phyloP scores from a whole-genome alignment of 805 yeast genomes.

The Sugiyamaella mastotermitis region DNA sequence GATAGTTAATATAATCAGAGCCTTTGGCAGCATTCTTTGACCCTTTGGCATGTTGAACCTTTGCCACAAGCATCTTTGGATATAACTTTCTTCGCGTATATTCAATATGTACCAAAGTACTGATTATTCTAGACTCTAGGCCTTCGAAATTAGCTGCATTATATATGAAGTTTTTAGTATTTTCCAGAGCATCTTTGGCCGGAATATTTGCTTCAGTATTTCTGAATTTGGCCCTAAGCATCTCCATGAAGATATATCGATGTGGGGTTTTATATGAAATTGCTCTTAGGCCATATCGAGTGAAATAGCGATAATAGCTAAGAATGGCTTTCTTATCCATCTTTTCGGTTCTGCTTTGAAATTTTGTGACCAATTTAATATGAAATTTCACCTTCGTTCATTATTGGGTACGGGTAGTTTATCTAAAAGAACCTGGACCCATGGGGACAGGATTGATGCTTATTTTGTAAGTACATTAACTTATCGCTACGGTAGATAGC shows the following conservation, averaged over 20 bases:
- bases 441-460: no score
- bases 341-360: no score
- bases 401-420: no score
- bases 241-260: slow-evolving; percentile 7
- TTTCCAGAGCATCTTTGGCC: slow-evolving; percentile 5
- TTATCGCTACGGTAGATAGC: no score
- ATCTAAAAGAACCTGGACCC: no score
- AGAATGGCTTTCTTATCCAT: slow-evolving; percentile 6
- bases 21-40: slow-evolving; percentile 27
- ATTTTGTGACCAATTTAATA: no score
- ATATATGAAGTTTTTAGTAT: slow-evolving; percentile 15
- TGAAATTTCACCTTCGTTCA: no score
- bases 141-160: slow-evolving; percentile 16
- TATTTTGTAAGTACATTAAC: no score
- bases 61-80: slow-evolving; percentile 6
- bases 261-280: slow-evolving; percentile 14
- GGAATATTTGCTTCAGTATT: neutral
- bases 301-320: slow-evolving; percentile 9
- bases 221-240: slow-evolving; percentile 11
- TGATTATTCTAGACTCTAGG: slow-evolving; percentile 12
- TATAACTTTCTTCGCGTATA: slow-evolving; percentile 7
- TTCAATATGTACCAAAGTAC: slow-evolving; percentile 15
- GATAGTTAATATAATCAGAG: slow-evolving; percentile 26
- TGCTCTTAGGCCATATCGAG: slow-evolving; percentile 16
- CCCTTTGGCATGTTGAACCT: slow-evolving; percentile 37